Conservation (phyloP, 208 protist species). For the Crithidia brevicula region DNA sequence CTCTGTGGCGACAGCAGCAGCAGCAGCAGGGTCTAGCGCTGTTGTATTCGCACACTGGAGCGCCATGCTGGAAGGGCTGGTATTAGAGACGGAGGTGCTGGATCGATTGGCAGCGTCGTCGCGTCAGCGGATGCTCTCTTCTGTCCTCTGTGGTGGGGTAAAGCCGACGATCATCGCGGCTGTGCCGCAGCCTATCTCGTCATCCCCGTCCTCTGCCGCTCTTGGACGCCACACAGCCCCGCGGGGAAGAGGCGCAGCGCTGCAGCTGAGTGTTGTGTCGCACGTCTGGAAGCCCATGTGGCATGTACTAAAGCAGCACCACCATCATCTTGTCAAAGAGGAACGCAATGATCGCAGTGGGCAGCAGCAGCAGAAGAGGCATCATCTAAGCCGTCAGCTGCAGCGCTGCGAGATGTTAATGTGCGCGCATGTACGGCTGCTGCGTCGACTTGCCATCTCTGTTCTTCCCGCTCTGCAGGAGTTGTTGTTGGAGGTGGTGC, state of each 20-base stretch:
- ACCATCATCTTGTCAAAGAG: too few relatives aligned
- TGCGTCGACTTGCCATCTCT: slow-evolving; percentile 11
- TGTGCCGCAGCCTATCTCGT: not conserved
- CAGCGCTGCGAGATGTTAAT: slow-evolving; percentile 18
- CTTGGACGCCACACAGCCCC: not conserved
- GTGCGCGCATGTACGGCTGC: slow-evolving; percentile 27
- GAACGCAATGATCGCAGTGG: too few relatives aligned
- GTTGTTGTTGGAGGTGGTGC: slow-evolving; percentile 23
- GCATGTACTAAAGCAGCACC: not conserved
- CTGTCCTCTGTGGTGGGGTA: too few relatives aligned
- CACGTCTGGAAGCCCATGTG: slow-evolving; percentile 19
- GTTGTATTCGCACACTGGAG: not conserved
- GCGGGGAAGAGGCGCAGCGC: not conserved
- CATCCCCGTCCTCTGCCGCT: not conserved
- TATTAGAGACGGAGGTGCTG: slow-evolving; percentile 1
- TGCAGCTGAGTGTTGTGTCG: slow-evolving; percentile 19
- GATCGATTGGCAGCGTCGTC: not conserved
- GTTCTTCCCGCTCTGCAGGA: slow-evolving; percentile 7
- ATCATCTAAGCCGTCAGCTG: not conserved
- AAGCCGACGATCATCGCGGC: too few relatives aligned
- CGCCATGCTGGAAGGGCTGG: slow-evolving; percentile 11
- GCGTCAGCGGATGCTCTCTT: not conserved
- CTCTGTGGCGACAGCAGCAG: not conserved
- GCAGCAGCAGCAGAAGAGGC: slow-evolving; percentile 6
- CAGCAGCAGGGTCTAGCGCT: not conserved